Conservation (phyloP, 805 yeast species). For the Zygosaccharomyces pseudorouxii region DNA sequence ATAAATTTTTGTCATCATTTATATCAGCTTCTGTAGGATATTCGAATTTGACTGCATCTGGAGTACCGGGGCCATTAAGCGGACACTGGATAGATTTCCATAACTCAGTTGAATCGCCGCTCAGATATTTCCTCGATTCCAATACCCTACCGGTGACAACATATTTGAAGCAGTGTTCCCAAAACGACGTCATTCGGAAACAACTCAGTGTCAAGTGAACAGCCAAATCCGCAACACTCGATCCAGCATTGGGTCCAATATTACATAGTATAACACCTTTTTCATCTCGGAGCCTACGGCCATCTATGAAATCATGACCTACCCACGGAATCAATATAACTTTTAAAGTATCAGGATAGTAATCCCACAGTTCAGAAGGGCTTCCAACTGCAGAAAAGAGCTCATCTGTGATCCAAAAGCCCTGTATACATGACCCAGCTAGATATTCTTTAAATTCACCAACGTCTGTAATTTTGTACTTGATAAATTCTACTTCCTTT, state of each 20-base stretch:
- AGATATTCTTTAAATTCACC: constrained; percentile 43
- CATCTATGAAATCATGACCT: constrained; percentile 54
- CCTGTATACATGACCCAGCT: constrained; percentile 41
- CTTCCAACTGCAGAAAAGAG: constrained; percentile 45
- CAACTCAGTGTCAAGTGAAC: constrained; percentile 52
- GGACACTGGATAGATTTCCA: not conserved
- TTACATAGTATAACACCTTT: constrained; percentile 55
- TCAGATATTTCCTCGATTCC: constrained; percentile 40
- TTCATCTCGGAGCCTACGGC: constrained; percentile 38
- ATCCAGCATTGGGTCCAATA: constrained; percentile 54
- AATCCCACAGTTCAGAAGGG: constrained; percentile 41
- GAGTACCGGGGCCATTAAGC: not conserved
- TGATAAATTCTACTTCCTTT: constrained; percentile 38
- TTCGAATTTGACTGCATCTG: not conserved
- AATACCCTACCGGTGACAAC: constrained; percentile 41
- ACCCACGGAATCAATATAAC: constrained; percentile 55
- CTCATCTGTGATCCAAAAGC: constrained; percentile 53
- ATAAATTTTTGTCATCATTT: constrained; percentile 31
- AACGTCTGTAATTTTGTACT: constrained; percentile 40
- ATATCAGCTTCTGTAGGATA: constrained; percentile 9
- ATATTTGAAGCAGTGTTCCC: constrained; percentile 41
- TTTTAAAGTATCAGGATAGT: constrained; percentile 45
- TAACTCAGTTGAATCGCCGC: constrained; percentile 21
- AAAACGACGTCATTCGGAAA: constrained; percentile 52
- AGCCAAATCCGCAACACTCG: constrained; percentile 71